Evolutionary conservation across 805 yeast species (phyloP).

Genomic region (Candida multigemmis): DNA sequence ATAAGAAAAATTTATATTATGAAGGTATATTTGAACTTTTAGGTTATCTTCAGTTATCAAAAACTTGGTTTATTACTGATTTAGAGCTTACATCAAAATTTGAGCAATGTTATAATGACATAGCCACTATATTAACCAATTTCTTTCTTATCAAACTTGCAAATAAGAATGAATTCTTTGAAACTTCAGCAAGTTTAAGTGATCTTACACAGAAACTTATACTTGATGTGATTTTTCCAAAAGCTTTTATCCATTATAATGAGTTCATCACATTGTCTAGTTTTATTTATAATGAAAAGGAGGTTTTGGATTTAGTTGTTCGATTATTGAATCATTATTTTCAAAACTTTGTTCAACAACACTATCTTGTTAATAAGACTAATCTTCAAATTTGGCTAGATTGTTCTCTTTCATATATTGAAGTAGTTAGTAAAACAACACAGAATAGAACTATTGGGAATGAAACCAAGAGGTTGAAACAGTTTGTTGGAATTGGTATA

Average conservation of each 20-base stretch:
- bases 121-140: constrained; percentile 23
- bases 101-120: constrained; percentile 12
- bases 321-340: constrained; percentile 17
- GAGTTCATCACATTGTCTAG: constrained; percentile 22
- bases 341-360: constrained; percentile 17
- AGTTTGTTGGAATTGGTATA: constrained; percentile 17
- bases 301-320: constrained; percentile 13
- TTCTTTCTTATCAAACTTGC: constrained; percentile 23
- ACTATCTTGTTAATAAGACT: constrained; percentile 12
- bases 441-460: constrained; percentile 4
- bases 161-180: constrained; percentile 10
- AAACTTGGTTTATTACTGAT: constrained; percentile 13
- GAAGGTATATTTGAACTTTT: constrained; percentile 30
- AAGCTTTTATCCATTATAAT: constrained; percentile 23
- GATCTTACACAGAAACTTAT: constrained; percentile 27
- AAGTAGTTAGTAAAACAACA: constrained; percentile 7
- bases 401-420: constrained; percentile 23
- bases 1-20: no score
- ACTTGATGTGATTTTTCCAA: constrained; percentile 25
- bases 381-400: constrained; percentile 16
- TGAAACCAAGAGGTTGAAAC: constrained; percentile 9
- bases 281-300: constrained; percentile 25
- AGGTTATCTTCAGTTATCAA: constrained; percentile 20
- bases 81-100: constrained; percentile 8
- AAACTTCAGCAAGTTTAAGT: constrained; percentile 14